Percentiles rank a stretch among this genome's conserved stretches.
These are phyloP conservation scores for Teratosphaeriaceae sp. DNA, from an alignment of 2,329 filamentous ascomycete species.

Conservation along the genomic window DNA sequence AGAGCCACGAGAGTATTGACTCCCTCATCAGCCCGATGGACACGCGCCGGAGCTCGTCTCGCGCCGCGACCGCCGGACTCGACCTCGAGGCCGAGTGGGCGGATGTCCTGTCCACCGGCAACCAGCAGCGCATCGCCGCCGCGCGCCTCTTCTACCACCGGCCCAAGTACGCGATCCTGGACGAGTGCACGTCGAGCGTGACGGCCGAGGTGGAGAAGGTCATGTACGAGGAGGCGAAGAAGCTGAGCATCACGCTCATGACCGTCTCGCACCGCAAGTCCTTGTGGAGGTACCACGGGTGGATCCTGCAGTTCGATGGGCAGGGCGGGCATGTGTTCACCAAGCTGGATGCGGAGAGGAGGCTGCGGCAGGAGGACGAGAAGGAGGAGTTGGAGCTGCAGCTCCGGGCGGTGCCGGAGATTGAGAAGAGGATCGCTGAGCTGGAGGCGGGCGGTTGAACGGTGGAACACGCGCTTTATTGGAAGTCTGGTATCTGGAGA, in stretches of 20 bases:
- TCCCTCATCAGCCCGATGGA: slow-evolving; percentile 11
- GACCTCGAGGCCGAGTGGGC: slow-evolving; percentile 96
- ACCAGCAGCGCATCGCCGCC: slow-evolving; percentile 97
- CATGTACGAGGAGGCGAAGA: slow-evolving; percentile 97
- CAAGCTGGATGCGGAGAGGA: slow-evolving; percentile 75
- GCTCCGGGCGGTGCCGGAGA: slow-evolving; percentile 77
- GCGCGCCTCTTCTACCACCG: slow-evolving; percentile 90
- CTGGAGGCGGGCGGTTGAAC: slow-evolving; percentile 39
- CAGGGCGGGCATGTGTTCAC: slow-evolving; percentile 90
- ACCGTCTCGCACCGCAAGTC: slow-evolving; percentile 88
- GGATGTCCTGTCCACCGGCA: slow-evolving; percentile 82
- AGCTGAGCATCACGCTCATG: slow-evolving; percentile 88
- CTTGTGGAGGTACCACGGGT: slow-evolving; percentile 93
- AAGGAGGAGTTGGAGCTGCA: slow-evolving; percentile 87
- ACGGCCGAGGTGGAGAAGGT: slow-evolving; percentile 89
- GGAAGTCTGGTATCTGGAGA: neutral
- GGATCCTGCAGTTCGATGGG: slow-evolving; percentile 94
- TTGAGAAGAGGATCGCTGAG: slow-evolving; percentile 79
- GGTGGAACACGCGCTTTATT: neutral
- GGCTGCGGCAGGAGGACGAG: slow-evolving; percentile 86
- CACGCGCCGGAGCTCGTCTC: slow-evolving; percentile 6
- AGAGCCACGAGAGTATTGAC: slow-evolving; percentile 4
- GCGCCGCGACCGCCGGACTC: slow-evolving; percentile 51
- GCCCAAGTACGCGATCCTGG: slow-evolving; percentile 88
- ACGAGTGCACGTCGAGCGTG: slow-evolving; percentile 94